A percentile compares a stretch with the other conserved stretches of the same genome.
phyloP scores from a whole-genome alignment of 2,329 filamentous ascomycete species.

The Anisogramma anomala region DNA sequence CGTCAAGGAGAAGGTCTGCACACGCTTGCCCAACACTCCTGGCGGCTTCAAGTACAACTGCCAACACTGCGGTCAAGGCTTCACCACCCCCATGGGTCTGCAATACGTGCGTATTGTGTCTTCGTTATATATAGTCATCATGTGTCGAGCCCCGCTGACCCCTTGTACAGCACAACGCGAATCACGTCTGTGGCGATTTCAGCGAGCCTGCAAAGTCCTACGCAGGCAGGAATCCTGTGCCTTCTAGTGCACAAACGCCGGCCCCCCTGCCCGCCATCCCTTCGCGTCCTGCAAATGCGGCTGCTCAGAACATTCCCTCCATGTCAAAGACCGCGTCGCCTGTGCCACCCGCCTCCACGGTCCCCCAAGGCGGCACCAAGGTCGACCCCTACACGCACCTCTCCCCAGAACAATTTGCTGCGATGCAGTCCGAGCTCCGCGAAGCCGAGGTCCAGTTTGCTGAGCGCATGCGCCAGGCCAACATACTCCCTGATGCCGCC shows the following conservation, averaged over 20 bases:
- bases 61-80: constrained; percentile 33
- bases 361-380: constrained; percentile 1
- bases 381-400: constrained; percentile 36
- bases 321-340: not conserved
- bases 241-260: not conserved
- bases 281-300: not conserved
- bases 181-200: constrained; percentile 36
- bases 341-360: not conserved
- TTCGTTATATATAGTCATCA: not conserved
- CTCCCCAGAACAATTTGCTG: constrained; percentile 19
- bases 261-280: not conserved
- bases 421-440: constrained; percentile 27
- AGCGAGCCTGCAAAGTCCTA: constrained; percentile 15
- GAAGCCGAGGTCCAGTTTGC: constrained; percentile 29
- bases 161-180: constrained; percentile 26
- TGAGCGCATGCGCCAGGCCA: constrained; percentile 31
- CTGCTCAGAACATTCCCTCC: not conserved
- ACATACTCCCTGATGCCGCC: constrained; percentile 24
- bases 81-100: constrained; percentile 30
- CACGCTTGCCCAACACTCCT: constrained; percentile 16
- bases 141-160: constrained; percentile 1
- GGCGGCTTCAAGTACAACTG: constrained; percentile 30
- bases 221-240: not conserved
- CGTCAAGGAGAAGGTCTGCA: constrained; percentile 25
- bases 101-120: constrained; percentile 27